phyloP scores from a whole-genome alignment of 805 yeast species.

The Wickerhamomyces bovis region DNA sequence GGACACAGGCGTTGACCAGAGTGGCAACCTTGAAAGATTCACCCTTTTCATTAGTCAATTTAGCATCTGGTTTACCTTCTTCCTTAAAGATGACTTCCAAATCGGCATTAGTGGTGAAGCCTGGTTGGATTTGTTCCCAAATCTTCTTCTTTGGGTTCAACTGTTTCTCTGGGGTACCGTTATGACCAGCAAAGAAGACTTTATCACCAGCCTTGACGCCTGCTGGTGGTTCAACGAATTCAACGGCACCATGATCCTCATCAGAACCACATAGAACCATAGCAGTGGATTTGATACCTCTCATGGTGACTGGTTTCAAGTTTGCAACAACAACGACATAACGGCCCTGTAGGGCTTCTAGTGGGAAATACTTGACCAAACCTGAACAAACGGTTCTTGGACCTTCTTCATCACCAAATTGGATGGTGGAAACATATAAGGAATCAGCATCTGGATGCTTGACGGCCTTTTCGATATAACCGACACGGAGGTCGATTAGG shows the following conservation, averaged over 20 bases:
- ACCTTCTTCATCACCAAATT: slow-evolving; percentile 93
- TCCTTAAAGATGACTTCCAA: slow-evolving; percentile 74
- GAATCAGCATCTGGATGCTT: slow-evolving; percentile 98
- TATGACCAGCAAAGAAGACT: slow-evolving; percentile 87
- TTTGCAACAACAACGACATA: slow-evolving; percentile 88
- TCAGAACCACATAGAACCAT: slow-evolving; percentile 95
- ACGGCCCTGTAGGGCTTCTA: slow-evolving; percentile 95
- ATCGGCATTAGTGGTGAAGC: slow-evolving; percentile 71
- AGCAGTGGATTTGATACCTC: slow-evolving; percentile 92
- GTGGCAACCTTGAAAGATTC: slow-evolving; percentile 69
- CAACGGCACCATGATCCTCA: slow-evolving; percentile 65
- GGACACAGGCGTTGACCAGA: slow-evolving; percentile 71
- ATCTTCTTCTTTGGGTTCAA: slow-evolving; percentile 97
- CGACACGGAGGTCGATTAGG: slow-evolving; percentile 88
- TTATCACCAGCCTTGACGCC: slow-evolving; percentile 95
- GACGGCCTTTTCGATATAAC: slow-evolving; percentile 92
- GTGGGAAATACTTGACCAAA: slow-evolving; percentile 77
- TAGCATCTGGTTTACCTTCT: slow-evolving; percentile 63
- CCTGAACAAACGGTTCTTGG: slow-evolving; percentile 99
- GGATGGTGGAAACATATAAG: slow-evolving; percentile 91
- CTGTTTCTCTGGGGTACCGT: slow-evolving; percentile 84
- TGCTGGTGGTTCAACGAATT: slow-evolving; percentile 91
- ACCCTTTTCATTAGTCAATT: slow-evolving; percentile 75
- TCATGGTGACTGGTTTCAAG: slow-evolving; percentile 96
- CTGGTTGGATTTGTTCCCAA: slow-evolving; percentile 94